Evolutionary conservation across 202 grass and related monocot species (phyloP), one percentile per base, ranked within the genome.

Genomic region (Cymbopogon flexuosus): DNA sequence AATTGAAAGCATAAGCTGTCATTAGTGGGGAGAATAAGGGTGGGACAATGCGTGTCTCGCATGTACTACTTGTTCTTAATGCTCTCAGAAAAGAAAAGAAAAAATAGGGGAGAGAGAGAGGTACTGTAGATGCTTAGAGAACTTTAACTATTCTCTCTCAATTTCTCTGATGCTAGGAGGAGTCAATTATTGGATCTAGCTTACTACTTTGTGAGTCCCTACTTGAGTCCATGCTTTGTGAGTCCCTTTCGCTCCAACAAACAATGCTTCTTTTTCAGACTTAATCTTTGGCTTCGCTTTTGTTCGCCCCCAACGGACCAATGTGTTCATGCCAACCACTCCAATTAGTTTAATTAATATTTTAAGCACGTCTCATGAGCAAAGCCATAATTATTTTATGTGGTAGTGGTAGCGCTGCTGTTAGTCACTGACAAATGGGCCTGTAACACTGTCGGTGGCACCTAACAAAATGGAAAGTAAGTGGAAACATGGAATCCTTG

Each of bases 171-270:
- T 89, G 79, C 27, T 10, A 89, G 40, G 61, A 62, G 40, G 79
- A 62, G 47, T 89, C 87, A 89, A 86, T 86, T 83, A 83, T 89
- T 89, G 79, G 66, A 75, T 86, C 78, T 61, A 21, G 3, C 66
- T 72, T 78, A 10, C 12, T 70, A 31, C 71, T 77, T n/a, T n/a
- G n/a, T n/a, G n/a, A n/a, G n/a, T n/a, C n/a, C n/a, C n/a, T n/a
- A n/a, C n/a, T n/a, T n/a, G n/a, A n/a, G n/a, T n/a, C n/a, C n/a
- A n/a, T n/a, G n/a, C n/a, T 88, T 42, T 18, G 65, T 65, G 29
- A 43, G 70, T 63, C 72, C 30, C 39, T 62, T 76, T n/a, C 36
- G 46, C 49, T 33, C 40, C 73, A 82, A 77, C 68, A 89, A 79
- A 74, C 40, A 42, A 78, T 74, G 49, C 62, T 82, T 78, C 67